Evolutionary conservation across 1,139 yeast genomes (phyloP).

Genomic region (Blastobotrys proliferans): DNA sequence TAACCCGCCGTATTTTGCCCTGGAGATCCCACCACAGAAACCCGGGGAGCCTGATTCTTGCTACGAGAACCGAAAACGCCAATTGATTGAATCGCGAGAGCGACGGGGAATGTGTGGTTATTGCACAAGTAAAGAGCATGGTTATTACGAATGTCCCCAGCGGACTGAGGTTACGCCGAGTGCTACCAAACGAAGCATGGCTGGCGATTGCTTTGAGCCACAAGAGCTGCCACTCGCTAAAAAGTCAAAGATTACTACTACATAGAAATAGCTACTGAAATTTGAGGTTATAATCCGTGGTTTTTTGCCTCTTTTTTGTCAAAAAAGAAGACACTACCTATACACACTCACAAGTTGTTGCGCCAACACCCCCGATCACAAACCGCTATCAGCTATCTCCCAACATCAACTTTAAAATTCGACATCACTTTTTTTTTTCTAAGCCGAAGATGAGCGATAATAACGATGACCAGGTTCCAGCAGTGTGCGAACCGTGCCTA

Average conservation of each 20-base stretch:
- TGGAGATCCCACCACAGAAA: constrained; percentile 2
- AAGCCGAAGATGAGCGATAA: neutral
- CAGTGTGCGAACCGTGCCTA: constrained; percentile 68
- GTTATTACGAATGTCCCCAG: constrained; percentile 4
- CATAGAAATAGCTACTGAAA: no score
- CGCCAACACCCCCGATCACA: no score
- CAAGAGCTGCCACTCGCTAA: no score
- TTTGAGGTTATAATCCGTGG: no score
- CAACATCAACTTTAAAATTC: no score
- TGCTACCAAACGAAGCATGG: neutral
- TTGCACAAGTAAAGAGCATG: neutral
- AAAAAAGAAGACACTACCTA: no score
- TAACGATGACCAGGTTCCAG: constrained; percentile 43
- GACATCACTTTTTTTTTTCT: neutral
- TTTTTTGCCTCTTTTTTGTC: no score
- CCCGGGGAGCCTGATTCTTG: constrained; percentile 3
- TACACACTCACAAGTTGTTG: no score
- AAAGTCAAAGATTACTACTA: no score
- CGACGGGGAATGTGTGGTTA: constrained; percentile 8
- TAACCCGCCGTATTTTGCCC: constrained; percentile 9
- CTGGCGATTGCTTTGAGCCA: neutral
- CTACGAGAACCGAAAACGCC: constrained; percentile 10
- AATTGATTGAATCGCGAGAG: constrained; percentile 9
- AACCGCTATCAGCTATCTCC: no score
- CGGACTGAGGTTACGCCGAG: neutral